phyloP scores from a whole-genome alignment of 2,329 filamentous ascomycete species.

The Beauveria medogensis region DNA sequence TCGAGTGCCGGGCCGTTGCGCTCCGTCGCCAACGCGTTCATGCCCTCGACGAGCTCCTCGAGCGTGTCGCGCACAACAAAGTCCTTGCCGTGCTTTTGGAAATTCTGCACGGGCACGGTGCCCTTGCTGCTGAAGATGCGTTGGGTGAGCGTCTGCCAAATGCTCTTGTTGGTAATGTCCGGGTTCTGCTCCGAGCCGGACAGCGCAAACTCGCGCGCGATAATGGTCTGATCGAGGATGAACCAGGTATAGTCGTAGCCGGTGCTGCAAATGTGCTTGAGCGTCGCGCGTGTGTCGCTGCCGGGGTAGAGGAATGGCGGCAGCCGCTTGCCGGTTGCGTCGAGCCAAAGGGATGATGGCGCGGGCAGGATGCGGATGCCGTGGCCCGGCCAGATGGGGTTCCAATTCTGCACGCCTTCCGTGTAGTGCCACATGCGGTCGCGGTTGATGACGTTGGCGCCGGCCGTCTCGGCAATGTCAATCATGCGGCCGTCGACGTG shows the following conservation, averaged over 20 bases:
- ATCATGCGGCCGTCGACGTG: conserved; percentile 60
- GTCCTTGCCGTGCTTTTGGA: conserved; percentile 50
- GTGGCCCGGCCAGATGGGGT: conserved; percentile 53
- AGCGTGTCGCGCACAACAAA: conserved; percentile 52
- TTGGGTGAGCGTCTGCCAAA: conserved; percentile 39
- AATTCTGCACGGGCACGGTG: conserved; percentile 47
- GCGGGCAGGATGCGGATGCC: conserved; percentile 54
- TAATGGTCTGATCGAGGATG: conserved; percentile 48
- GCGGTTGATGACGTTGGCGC: conserved; percentile 49
- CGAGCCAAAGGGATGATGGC: conserved; percentile 55
- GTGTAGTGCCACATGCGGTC: conserved; percentile 63
- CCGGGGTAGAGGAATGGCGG: conserved; percentile 50
- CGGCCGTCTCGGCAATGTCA: conserved; percentile 42
- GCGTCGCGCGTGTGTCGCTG: conserved; percentile 47
- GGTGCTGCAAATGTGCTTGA: conserved; percentile 51
- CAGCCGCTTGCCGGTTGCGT: conserved; percentile 50
- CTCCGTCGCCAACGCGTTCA: conserved; percentile 47
- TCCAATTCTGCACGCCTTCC: conserved; percentile 54
- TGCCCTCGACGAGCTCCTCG: conserved; percentile 45
- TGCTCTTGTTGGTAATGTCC: conserved; percentile 49
- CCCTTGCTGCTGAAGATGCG: conserved; percentile 45
- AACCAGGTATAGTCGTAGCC: conserved; percentile 59
- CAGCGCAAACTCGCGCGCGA: conserved; percentile 53
- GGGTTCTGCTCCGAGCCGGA: conserved; percentile 58
- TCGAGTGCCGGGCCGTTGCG: conserved; percentile 41